These are phyloP conservation scores for Lyophyllum decastes DNA, from an alignment of 768 basidiomycete genomes.

Conservation along the genomic window DNA sequence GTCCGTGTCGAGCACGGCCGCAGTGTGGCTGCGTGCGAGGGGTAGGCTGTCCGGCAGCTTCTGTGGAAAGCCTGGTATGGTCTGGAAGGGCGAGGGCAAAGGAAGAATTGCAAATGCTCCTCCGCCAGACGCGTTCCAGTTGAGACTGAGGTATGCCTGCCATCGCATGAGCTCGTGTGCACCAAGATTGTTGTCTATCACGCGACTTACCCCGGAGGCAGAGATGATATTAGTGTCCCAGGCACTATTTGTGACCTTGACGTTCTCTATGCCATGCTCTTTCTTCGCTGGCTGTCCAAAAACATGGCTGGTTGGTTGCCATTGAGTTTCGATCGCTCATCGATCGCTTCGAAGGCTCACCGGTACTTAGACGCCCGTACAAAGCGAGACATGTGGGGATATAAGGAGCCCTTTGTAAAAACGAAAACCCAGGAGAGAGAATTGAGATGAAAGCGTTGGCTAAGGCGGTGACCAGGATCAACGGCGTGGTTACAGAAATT, in stretches of 20 bases:
- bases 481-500: neutral
- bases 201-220: conserved; percentile 69
- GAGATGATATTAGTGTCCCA: conserved; percentile 96
- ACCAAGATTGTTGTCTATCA: neutral
- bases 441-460: neutral
- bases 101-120: conserved; percentile 96
- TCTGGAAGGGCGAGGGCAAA: conserved; percentile 68
- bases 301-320: conserved; percentile 65
- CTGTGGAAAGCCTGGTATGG: conserved; percentile 56
- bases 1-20: conserved; percentile 89
- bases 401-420: neutral
- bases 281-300: conserved; percentile 89
- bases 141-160: conserved; percentile 85
- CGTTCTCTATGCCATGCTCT: conserved; percentile 77
- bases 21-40: conserved; percentile 84
- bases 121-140: conserved; percentile 93
- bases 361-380: conserved; percentile 87
- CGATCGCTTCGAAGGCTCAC: conserved; percentile 35
- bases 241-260: conserved; percentile 85
- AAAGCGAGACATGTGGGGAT: conserved; percentile 72
- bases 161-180: conserved; percentile 9
- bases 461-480: neutral
- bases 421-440: neutral
- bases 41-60: conserved; percentile 94
- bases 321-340: conserved; percentile 5